Percentiles rank a stretch among this genome's conserved stretches.
Conservation (phyloP, 2,329 filamentous ascomycete species). For the Pseudogymnoascus sp. region DNA sequence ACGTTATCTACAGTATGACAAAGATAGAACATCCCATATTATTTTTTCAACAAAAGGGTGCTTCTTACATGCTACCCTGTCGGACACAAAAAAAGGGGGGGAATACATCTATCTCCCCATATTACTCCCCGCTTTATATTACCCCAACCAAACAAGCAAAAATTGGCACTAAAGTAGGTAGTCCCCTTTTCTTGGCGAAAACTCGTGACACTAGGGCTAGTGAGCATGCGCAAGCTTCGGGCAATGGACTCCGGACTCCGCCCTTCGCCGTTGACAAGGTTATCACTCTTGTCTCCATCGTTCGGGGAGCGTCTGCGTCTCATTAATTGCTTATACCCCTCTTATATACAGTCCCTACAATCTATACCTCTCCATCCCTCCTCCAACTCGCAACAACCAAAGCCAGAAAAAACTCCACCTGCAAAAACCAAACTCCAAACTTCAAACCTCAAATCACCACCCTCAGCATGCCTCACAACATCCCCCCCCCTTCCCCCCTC, state of each 20-base stretch:
- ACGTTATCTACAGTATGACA: background rate
- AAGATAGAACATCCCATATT: background rate
- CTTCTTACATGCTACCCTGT: background rate
- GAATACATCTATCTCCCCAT: background rate
- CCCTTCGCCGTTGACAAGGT: background rate
- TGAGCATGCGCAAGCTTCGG: background rate
- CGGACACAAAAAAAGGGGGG: too few relatives aligned
- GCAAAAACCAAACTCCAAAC: background rate
- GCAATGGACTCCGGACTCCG: constrained; percentile 1
- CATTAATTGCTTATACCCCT: background rate
- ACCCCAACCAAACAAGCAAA: background rate
- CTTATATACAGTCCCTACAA: background rate
- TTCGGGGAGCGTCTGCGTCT: constrained; percentile 3
- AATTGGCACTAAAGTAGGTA: background rate
- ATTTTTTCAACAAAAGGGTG: background rate
- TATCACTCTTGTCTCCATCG: background rate
- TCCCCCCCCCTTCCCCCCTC: constrained; percentile 29
- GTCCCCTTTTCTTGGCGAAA: constrained; percentile 6
- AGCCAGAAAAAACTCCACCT: background rate
- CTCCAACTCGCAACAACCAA: background rate
- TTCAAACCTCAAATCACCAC: background rate
- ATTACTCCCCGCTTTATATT: background rate
- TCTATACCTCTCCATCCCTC: background rate
- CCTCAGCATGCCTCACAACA: constrained; percentile 10
- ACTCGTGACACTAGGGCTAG: background rate